Conservation (phyloP, 257 asterid species). For the Lycium ferocissimum region DNA sequence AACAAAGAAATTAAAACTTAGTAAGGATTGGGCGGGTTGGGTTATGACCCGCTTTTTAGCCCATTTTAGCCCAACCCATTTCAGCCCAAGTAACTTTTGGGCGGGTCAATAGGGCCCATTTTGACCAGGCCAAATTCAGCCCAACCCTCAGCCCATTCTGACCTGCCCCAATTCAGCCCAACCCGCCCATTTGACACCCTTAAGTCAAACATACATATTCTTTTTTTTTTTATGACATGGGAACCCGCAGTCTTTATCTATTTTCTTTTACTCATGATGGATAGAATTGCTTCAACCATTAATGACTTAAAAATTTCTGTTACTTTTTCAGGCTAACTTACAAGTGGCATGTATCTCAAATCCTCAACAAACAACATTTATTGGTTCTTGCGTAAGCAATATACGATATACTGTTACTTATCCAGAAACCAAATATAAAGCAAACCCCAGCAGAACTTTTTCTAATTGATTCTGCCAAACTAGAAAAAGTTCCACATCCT, state of each 20-base stretch:
- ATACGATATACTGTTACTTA: not conserved
- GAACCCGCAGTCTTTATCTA: not conserved
- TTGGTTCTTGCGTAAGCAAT: not conserved
- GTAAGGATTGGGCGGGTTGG: no score
- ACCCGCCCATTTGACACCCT: no score
- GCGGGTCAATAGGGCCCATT: no score
- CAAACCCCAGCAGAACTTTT: not conserved
- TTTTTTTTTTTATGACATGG: no score
- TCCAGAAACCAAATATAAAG: constrained; percentile 1
- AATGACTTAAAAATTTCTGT: not conserved
- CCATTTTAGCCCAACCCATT: no score
- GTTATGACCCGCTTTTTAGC: no score
- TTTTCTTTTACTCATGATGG: not conserved
- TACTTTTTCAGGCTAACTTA: not conserved
- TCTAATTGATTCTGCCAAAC: constrained; percentile 1
- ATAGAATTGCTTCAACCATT: not conserved
- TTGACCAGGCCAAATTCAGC: no score
- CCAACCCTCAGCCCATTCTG: no score
- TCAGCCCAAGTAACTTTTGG: no score
- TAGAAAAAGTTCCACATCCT: not conserved
- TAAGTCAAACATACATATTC: not conserved
- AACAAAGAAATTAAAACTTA: not conserved
- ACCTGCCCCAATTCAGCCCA: no score
- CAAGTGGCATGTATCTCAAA: not conserved
- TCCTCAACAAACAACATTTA: not conserved